Percentiles rank a stretch among this genome's conserved stretches.
phyloP scores from a whole-genome alignment of 176 grass and related monocot genomes.

The Paspalum notatum region DNA sequence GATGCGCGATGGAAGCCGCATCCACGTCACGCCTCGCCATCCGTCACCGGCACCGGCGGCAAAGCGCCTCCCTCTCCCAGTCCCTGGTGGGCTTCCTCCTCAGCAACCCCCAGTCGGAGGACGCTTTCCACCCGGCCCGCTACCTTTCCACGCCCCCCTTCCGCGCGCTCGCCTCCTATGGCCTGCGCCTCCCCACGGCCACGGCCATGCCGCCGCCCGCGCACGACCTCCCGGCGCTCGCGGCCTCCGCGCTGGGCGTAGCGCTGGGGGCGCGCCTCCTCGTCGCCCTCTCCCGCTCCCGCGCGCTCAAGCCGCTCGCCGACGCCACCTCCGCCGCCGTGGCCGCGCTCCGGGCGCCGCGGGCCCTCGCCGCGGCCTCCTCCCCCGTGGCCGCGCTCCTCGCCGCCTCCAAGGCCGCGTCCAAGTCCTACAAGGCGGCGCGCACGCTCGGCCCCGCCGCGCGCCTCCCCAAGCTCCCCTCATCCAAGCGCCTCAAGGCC shows the following conservation, averaged over 20 bases:
- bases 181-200: conserved; percentile 37
- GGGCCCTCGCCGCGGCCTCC: conserved; percentile 41
- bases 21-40: conserved; percentile 34
- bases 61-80: no score
- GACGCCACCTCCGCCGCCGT: conserved; percentile 62
- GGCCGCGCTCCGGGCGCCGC: conserved; percentile 64
- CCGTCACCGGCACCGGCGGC: neutral
- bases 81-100: no score
- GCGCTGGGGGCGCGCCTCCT: conserved; percentile 55
- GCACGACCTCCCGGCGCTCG: conserved; percentile 22
- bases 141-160: neutral
- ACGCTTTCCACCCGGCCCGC: neutral
- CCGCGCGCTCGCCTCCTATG: conserved; percentile 39
- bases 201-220: conserved; percentile 31
- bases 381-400: conserved; percentile 62
- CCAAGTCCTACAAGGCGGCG: conserved; percentile 82
- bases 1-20: conserved; percentile 23
- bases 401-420: conserved; percentile 71
- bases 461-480: conserved; percentile 35
- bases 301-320: conserved; percentile 64
- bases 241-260: conserved; percentile 56
- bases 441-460: conserved; percentile 52
- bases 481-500: conserved; percentile 61
- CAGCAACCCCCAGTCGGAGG: no score
- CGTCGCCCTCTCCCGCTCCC: conserved; percentile 52